Evolutionary conservation across 139 green algal species (phyloP), one percentile per base, ranked within the genome.

Genomic region (Trebouxia sp.): DNA sequence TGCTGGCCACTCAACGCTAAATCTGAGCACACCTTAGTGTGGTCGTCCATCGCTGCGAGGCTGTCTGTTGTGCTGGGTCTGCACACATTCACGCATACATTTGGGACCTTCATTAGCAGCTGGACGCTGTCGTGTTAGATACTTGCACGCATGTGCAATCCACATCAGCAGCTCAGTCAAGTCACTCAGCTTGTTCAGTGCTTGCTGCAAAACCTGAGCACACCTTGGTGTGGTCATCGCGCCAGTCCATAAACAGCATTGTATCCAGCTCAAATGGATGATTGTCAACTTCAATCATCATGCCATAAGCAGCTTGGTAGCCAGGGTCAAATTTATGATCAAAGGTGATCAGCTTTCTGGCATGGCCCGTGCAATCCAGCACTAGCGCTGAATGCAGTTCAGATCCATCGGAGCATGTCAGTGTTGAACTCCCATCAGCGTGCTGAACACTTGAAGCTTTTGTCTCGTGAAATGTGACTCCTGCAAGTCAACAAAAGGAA

Each of bases 191-290:
- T n/a, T n/a, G n/a, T n/a, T n/a, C n/a, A n/a, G n/a, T n/a, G n/a
- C n/a, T n/a, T n/a, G n/a, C n/a, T n/a, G n/a, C n/a, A n/a, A n/a
- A n/a, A n/a, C n/a, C n/a, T n/a, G n/a, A n/a, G n/a, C n/a, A n/a
- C n/a, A 77, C 69, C 69, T 78, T 62, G 3, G 95, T 88, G 87
- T 99, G 95, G 78, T 94, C 89, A 82, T 99, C 96, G 9, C 96
- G 82, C 97, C 97, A 99, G 92, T 99, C 97, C 97, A 99, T 99
- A 88, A 99, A 99, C 75, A 99, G 83, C 97, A 99, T 99, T 17
- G 89, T 90, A 83, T 96, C 94, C 50, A 94, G 51, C 30, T 94
- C 89, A 88, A 98, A 98, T 24, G 94, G 93, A 83, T 98, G 96
- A 0, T 75, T 88, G 72, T 97, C 92, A 53, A 97, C 94, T 83